These are phyloP conservation scores for Tricholoma flavovirens DNA, from an alignment of 768 basidiomycete species.

Conservation along the genomic window DNA sequence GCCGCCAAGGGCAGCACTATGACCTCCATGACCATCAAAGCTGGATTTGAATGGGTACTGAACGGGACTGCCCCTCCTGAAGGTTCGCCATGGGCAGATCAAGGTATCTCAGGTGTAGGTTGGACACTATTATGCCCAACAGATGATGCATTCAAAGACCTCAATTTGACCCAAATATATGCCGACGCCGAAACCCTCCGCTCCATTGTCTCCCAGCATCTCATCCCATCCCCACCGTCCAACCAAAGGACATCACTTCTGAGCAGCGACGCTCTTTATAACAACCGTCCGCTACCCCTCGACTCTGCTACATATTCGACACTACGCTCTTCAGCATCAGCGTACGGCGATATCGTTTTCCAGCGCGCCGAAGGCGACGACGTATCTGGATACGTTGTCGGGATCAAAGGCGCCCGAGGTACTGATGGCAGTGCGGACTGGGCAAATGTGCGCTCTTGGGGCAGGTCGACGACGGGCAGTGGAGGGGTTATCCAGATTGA, in stretches of 20 bases:
- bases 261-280: slow-evolving; percentile 39
- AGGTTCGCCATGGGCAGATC: slow-evolving; percentile 58
- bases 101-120: slow-evolving; percentile 41
- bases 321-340: slow-evolving; percentile 56
- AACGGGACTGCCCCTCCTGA: slow-evolving; percentile 79
- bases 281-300: slow-evolving; percentile 68
- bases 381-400: slow-evolving; percentile 54
- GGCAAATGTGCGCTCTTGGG: slow-evolving; percentile 66
- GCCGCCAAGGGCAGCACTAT: slow-evolving; percentile 89
- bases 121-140: slow-evolving; percentile 92
- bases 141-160: slow-evolving; percentile 84
- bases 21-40: slow-evolving; percentile 75
- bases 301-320: slow-evolving; percentile 71
- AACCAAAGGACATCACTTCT: slow-evolving; percentile 17
- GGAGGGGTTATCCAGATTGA: slow-evolving; percentile 89
- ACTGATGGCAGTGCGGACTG: slow-evolving; percentile 57
- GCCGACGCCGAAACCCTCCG: slow-evolving; percentile 48
- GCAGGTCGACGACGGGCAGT: slow-evolving; percentile 65
- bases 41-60: slow-evolving; percentile 86
- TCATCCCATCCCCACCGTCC: slow-evolving; percentile 46
- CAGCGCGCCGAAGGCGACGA: slow-evolving; percentile 39
- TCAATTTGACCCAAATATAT: slow-evolving; percentile 75
- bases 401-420: slow-evolving; percentile 69
- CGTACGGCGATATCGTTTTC: slow-evolving; percentile 84
- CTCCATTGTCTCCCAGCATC: slow-evolving; percentile 68